Evolutionary conservation across 139 green algal genomes (phyloP), one percentile per base, ranked within the genome.

Genomic region (Haematococcus sp.): DNA sequence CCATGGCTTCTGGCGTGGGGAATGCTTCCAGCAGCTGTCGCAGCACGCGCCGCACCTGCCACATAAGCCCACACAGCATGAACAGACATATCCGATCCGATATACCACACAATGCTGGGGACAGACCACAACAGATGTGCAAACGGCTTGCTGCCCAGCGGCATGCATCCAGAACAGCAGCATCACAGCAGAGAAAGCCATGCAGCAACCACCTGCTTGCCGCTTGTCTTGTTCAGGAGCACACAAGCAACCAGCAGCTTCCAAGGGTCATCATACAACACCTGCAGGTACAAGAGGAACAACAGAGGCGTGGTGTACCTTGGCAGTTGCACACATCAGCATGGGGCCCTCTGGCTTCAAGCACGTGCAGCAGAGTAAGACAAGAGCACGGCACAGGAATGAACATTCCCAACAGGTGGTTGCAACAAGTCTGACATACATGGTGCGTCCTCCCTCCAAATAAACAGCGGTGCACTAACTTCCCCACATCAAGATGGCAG

Each of bases 201-300:
- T 23, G 43, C 52, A 43, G 20, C 32, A 20, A 75, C 0, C 51
- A 90, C 90, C 81, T 91, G 83, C 5, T 75, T 84, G 11, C 77
- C 85, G 1, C 79, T 85, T 1, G 94, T 98, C 51, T 95, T 95
- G 81, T 88, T 82, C 22, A 85, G 76, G 44, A 83, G 76, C 27
- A 85, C 75, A 74, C 77, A 81, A 40, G 75, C 91, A 61, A 98
- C 74, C 60, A 98, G 81, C 64, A 98, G 76, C 68, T 88, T 88
- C 95, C 95, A 98, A 20, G 95, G 94, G 78, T 98, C 81, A 0
- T 77, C 43, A 51, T 90, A 98, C 70, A 98, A 74, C 73, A 68
- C 52, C 68, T 79, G 58, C 32, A 67, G 23, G 31, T 22, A 55
- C 20, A 16, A 70, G 35, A 58, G 32, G 63, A 27, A 25, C 52